Percentiles rank a stretch among this genome's conserved stretches.
These are phyloP conservation scores for Roridomyces roridus DNA, from an alignment of 768 basidiomycete genomes.

Conservation along the genomic window DNA sequence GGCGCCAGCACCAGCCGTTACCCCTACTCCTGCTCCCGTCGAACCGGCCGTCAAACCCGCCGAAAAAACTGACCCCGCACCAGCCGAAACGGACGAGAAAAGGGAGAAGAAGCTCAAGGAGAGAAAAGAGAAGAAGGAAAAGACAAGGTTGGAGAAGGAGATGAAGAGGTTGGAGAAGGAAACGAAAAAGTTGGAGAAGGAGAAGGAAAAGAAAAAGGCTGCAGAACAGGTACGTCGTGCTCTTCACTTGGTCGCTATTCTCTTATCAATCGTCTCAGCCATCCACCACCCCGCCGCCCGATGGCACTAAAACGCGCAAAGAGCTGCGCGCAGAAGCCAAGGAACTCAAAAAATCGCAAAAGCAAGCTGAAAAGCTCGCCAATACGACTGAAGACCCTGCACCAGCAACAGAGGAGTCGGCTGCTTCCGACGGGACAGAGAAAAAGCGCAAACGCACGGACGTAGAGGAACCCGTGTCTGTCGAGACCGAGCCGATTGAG, in stretches of 20 bases:
- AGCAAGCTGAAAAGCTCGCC: not conserved
- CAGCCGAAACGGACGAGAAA: slow-evolving; percentile 27
- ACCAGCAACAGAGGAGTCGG: slow-evolving; percentile 1
- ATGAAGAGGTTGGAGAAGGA: slow-evolving; percentile 45
- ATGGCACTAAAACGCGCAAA: slow-evolving; percentile 12
- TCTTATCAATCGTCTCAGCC: too few relatives aligned
- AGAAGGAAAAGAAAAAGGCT: slow-evolving; percentile 10
- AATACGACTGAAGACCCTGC: slow-evolving; percentile 5
- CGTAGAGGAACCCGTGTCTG: slow-evolving; percentile 11
- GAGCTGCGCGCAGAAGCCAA: slow-evolving; percentile 22
- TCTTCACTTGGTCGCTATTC: too few relatives aligned
- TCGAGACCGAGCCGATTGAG: slow-evolving; percentile 12
- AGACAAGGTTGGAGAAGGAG: slow-evolving; percentile 37
- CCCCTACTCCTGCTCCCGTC: slow-evolving; percentile 2
- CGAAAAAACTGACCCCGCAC: too few relatives aligned
- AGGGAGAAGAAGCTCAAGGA: slow-evolving; percentile 2
- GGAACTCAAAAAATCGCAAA: slow-evolving; percentile 23
- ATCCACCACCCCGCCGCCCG: not conserved
- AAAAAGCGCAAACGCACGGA: slow-evolving; percentile 44
- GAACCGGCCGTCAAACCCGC: too few relatives aligned
- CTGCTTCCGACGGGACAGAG: slow-evolving; percentile 15
- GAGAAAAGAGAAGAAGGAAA: slow-evolving; percentile 24
- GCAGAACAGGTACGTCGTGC: not conserved
- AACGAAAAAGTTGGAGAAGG: slow-evolving; percentile 8
- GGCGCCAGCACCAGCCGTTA: slow-evolving; percentile 17